These are phyloP conservation scores for Salix exigua DNA, from an alignment of 345 rosid species.

Conservation along the genomic window DNA sequence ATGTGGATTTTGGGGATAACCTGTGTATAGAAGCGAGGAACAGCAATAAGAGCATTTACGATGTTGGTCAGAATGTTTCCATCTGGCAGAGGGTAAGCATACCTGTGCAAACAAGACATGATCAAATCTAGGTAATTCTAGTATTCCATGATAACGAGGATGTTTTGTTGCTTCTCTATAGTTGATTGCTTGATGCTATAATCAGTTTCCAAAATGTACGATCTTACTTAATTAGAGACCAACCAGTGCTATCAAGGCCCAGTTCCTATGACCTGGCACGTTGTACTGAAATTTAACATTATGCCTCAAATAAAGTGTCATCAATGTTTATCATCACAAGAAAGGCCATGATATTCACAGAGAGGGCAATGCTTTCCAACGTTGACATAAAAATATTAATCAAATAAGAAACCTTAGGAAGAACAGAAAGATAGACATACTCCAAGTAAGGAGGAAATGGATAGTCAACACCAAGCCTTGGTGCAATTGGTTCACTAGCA, in stretches of 20 bases:
- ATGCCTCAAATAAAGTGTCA: neutral
- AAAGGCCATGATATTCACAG: neutral
- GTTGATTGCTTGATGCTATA: neutral
- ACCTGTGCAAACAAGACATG: constrained; percentile 44
- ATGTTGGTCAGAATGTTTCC: constrained; percentile 94
- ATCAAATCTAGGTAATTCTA: neutral
- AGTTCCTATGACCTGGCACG: neutral
- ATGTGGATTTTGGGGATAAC: constrained; percentile 32
- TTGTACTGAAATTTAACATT: neutral
- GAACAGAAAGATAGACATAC: constrained; percentile 36
- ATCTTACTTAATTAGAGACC: neutral
- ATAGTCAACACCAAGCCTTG: constrained; percentile 86
- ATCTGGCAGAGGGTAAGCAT: constrained; percentile 95
- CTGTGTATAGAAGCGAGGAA: constrained; percentile 94
- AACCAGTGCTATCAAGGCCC: neutral
- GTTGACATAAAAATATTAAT: neutral
- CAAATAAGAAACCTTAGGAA: neutral
- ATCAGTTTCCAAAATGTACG: neutral
- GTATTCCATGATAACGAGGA: neutral
- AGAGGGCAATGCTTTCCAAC: neutral
- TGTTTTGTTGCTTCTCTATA: neutral
- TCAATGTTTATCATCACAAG: neutral
- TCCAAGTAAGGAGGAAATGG: constrained; percentile 87
- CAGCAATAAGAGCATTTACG: constrained; percentile 92
- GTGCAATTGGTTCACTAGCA: constrained; percentile 66